Evolutionary conservation across 345 rosid species (phyloP).

Genomic region (Geranium rotundifolium): DNA sequence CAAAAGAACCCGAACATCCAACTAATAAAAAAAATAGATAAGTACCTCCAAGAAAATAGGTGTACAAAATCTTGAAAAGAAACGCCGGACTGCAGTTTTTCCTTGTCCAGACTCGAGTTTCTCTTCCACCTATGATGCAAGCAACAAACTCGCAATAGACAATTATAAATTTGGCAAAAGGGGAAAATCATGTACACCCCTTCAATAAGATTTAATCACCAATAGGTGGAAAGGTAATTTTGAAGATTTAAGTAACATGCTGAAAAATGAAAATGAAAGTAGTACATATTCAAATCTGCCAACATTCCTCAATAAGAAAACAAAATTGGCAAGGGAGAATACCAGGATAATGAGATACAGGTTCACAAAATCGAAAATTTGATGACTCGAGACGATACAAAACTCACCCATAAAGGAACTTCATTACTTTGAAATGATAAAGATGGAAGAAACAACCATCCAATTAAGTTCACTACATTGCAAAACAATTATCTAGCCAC

Average conservation of each 20-base stretch:
- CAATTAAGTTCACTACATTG: no score
- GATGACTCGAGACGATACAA: neutral
- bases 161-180: neutral
- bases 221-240: neutral
- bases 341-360: neutral
- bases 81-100: slow-evolving; percentile 65
- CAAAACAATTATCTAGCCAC: no score
- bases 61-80: slow-evolving; percentile 88
- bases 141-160: neutral
- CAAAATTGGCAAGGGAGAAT: neutral
- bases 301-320: neutral
- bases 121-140: slow-evolving; percentile 70
- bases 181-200: neutral
- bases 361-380: neutral
- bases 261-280: neutral
- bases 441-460: no score
- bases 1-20: neutral
- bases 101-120: slow-evolving; percentile 89
- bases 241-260: neutral
- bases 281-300: no score
- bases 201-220: neutral
- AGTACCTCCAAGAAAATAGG: slow-evolving; percentile 95
- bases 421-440: no score
- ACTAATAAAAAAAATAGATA: neutral
- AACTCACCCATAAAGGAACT: neutral